phyloP scores from a whole-genome alignment of 176 grass and related monocot genomes.

The Raddia distichophylla region DNA sequence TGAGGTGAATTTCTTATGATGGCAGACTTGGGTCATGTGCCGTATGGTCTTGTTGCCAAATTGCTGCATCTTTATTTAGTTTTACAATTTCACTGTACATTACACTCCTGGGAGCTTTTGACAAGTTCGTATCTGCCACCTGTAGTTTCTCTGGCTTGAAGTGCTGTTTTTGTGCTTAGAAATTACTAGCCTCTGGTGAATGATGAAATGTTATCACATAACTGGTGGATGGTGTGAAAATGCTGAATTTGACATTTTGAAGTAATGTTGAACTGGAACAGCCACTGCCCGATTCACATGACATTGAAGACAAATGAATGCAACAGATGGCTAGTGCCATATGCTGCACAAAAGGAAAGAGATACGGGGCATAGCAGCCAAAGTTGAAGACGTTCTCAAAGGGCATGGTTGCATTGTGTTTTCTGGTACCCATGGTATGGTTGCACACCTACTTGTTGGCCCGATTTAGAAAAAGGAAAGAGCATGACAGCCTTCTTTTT shows the following conservation, averaged over 20 bases:
- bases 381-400: not conserved
- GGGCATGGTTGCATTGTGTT: not conserved
- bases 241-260: not conserved
- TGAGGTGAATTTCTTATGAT: not conserved
- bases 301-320: constrained; percentile 6
- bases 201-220: not conserved
- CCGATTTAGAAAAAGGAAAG: not conserved
- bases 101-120: not conserved
- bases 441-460: not conserved
- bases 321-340: not conserved
- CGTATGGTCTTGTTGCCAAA: not conserved
- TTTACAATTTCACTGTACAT: not conserved
- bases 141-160: not conserved
- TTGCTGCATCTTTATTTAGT: not conserved
- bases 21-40: not conserved
- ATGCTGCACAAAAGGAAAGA: not conserved
- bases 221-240: not conserved
- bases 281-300: not conserved
- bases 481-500: not conserved
- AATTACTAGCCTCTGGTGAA: not conserved
- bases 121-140: not conserved
- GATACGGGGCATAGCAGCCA: not conserved
- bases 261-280: not conserved
- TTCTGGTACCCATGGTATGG: constrained; percentile 2
- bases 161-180: not conserved